Base-by-base conservation (phyloP, 177 flowering plant species). In the Vitis hybrid region DNA sequence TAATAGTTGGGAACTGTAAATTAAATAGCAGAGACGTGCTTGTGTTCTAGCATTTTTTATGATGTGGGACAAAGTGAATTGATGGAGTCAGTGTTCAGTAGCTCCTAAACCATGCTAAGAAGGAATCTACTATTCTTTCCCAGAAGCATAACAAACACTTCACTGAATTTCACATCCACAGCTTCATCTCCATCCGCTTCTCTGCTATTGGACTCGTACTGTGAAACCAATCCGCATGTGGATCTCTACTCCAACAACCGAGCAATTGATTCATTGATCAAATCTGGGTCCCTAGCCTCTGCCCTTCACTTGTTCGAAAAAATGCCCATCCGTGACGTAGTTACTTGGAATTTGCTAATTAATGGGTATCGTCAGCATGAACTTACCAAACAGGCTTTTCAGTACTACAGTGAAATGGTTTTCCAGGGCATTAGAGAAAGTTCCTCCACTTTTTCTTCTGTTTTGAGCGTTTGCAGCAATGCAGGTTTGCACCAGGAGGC, bases 301-400 rank as follows among this genome's bases (percentile, higher is more conserved):
- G 94, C 93, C 3, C 67, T 75, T 18, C 64, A 77, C 1, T 9
- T 86, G 80, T 88, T 91, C 73, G 85, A 87, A 27, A 79, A 82
- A 85, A 87, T 88, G 94, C 75, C 82, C 2, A 21, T 50, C 6
- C 77, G 79, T 4, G 91, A 91, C 71, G 84, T 73, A 30, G 77
- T 90, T 19, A 71, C 97, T 0, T 91, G 82, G 75, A 91, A 91
- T 73, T 72, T 82, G 69, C 62, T 88, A 2, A 84, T 91, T 52
- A 77, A 90, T 40, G 93, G 88, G 56, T 60, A 78, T 30, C 72
- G 77, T 21, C 79, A 78, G 58, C 46, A 69, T 72, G 90, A 90
- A 14, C 60, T 56, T 35, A 69, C 85, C 1, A 18, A 30, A 50
- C 18, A 72, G 61, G 87, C 90, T 18, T 63, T 91, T 52, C 12